These are phyloP conservation scores for Nitzschia sp. DNA, from an alignment of 108 stramenopile genomes.

Conservation along the genomic window DNA sequence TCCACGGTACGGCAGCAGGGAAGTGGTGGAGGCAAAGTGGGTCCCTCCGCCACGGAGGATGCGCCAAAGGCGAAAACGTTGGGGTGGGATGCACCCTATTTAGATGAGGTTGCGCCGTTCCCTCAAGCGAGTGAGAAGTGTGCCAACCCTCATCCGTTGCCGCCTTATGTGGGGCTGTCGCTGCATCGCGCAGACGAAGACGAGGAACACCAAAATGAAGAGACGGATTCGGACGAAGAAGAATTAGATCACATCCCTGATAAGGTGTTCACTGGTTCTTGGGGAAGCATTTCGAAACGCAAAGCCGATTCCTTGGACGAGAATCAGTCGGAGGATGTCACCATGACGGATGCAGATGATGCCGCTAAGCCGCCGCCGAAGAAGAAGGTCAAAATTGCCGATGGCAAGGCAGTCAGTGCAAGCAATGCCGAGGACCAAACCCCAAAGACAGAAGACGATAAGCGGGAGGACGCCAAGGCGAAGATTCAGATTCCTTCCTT, in stretches of 20 bases:
- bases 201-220: constrained; percentile 31
- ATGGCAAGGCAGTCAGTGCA: background rate
- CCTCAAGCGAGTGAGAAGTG: constrained; percentile 47
- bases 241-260: constrained; percentile 41
- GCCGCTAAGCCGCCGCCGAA: constrained; percentile 3
- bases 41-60: constrained; percentile 31
- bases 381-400: constrained; percentile 26
- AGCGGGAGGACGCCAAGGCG: background rate
- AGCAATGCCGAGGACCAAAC: constrained; percentile 3
- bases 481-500: constrained; percentile 17
- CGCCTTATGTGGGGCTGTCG: constrained; percentile 39
- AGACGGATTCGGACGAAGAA: constrained; percentile 14
- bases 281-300: constrained; percentile 39
- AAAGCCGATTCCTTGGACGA: constrained; percentile 13
- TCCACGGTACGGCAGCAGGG: background rate
- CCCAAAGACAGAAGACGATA: background rate
- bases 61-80: background rate
- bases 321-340: constrained; percentile 9
- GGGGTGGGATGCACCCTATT: constrained; percentile 83
- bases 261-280: constrained; percentile 35
- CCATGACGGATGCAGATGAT: constrained; percentile 22
- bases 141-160: constrained; percentile 75
- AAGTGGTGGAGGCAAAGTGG: constrained; percentile 45
- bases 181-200: constrained; percentile 36
- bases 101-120: constrained; percentile 57